A percentile compares a stretch with the other conserved stretches of the same genome.
Evolutionary conservation across 768 basidiomycete species (phyloP).

Genomic region (Pleurotus giganteus): DNA sequence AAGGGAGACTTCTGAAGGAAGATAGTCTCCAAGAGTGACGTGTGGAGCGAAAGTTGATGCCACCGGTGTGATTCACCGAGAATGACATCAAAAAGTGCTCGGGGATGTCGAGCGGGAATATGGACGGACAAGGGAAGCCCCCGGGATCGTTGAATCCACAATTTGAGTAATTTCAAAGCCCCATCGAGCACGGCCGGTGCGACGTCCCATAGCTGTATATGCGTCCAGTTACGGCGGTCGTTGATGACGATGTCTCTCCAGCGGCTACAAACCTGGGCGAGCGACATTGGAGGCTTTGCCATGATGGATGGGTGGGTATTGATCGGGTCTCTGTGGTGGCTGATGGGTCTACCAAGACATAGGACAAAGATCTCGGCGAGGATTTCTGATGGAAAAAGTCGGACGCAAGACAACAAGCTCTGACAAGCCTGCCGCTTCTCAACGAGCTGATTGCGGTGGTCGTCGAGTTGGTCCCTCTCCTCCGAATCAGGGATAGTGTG

Average conservation of each 20-base stretch:
- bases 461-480: background rate
- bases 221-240: conserved; percentile 59
- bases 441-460: background rate
- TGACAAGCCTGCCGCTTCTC: background rate
- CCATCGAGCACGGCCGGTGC: conserved; percentile 23
- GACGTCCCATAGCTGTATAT: conserved; percentile 60
- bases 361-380: conserved; percentile 2
- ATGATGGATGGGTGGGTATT: background rate
- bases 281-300: conserved; percentile 4
- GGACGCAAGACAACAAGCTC: background rate
- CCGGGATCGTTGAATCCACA: background rate
- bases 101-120: background rate
- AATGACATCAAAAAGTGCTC: background rate
- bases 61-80: background rate
- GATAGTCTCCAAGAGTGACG: background rate
- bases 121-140: background rate
- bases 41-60: background rate
- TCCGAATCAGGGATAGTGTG: background rate
- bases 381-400: background rate
- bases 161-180: background rate
- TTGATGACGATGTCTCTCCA: conserved; percentile 52
- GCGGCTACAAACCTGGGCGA: conserved; percentile 58
- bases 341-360: background rate
- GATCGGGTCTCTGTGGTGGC: conserved; percentile 2
- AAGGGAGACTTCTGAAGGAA: background rate